Conservation (phyloP, 164 flowering plant species). For the Nymphaea colorata region DNA sequence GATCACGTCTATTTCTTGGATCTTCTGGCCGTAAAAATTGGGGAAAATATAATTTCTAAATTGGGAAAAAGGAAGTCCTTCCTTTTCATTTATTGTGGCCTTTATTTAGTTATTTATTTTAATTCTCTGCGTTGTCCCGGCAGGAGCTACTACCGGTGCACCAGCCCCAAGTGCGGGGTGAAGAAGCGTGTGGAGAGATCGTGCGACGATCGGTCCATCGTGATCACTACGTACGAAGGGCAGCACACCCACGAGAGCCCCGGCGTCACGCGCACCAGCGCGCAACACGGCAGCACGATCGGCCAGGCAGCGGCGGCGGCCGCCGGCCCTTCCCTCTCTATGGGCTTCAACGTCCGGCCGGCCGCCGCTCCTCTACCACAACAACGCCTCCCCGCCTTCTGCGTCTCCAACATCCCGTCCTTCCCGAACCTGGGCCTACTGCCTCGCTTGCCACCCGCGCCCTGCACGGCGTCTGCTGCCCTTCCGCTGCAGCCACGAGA, state of each 20-base stretch:
- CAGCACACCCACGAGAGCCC: conserved; percentile 73
- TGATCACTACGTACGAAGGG: conserved; percentile 87
- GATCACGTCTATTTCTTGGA: too few species aligned
- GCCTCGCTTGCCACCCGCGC: conserved; percentile 10
- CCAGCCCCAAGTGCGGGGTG: conserved; percentile 64
- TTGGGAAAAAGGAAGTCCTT: too few species aligned
- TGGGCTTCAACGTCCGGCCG: too few species aligned
- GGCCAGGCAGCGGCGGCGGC: too few species aligned
- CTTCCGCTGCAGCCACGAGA: conserved; percentile 19
- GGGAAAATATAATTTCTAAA: too few species aligned
- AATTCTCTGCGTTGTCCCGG: neutral
- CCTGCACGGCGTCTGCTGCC: conserved; percentile 3
- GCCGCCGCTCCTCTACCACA: too few species aligned
- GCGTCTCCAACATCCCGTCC: too few species aligned
- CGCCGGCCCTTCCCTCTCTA: too few species aligned
- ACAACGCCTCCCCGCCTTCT: too few species aligned
- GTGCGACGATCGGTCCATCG: conserved; percentile 53
- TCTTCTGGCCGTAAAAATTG: too few species aligned
- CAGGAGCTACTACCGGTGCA: conserved; percentile 96
- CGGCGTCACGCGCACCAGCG: conserved; percentile 39
- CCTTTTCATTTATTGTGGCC: too few species aligned
- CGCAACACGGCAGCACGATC: too few species aligned
- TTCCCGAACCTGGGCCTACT: conserved; percentile 1
- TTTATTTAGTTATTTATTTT: neutral
- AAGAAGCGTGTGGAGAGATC: conserved; percentile 90